A percentile compares a stretch with the other conserved stretches of the same genome.
Conservation (phyloP, 2,329 filamentous ascomycete species). For the Pseudogymnoascus sp. region DNA sequence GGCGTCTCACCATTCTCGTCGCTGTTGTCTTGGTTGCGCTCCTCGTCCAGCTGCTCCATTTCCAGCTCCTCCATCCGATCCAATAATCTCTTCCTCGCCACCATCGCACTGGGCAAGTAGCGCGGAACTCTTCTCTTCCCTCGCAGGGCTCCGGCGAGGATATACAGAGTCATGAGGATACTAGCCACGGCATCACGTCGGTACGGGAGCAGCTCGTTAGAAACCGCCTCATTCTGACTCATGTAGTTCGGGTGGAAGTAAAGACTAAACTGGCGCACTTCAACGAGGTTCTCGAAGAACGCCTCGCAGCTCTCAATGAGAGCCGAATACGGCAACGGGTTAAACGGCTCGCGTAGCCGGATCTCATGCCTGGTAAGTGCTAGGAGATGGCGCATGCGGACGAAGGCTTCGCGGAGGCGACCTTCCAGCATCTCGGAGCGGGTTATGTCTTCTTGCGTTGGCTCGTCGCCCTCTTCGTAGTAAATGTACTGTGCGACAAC, state of each 20-base stretch:
- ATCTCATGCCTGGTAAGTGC: constrained; percentile 51
- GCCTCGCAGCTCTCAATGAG: constrained; percentile 47
- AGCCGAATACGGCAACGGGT: constrained; percentile 46
- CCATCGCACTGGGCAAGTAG: constrained; percentile 48
- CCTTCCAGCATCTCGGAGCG: constrained; percentile 50
- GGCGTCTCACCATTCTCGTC: constrained; percentile 21
- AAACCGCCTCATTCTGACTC: constrained; percentile 40
- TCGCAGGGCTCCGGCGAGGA: constrained; percentile 46
- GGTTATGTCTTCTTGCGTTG: constrained; percentile 41
- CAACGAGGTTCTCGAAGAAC: constrained; percentile 51
- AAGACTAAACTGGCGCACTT: constrained; percentile 47
- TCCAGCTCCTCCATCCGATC: constrained; percentile 43
- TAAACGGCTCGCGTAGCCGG: constrained; percentile 47
- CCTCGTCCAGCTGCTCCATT: constrained; percentile 22
- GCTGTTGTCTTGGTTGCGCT: constrained; percentile 7
- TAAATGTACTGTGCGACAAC: constrained; percentile 50
- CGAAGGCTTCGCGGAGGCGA: constrained; percentile 50
- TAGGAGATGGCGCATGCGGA: constrained; percentile 47
- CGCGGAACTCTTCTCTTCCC: constrained; percentile 42
- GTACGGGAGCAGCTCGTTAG: constrained; percentile 39
- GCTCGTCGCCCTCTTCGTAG: constrained; percentile 45
- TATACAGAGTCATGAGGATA: constrained; percentile 49
- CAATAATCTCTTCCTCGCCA: constrained; percentile 42
- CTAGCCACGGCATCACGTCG: constrained; percentile 49
- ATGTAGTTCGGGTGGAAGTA: constrained; percentile 48